These are phyloP conservation scores for Aureobasidium sp. DNA, from an alignment of 2,329 filamentous ascomycete species.

Conservation along the genomic window DNA sequence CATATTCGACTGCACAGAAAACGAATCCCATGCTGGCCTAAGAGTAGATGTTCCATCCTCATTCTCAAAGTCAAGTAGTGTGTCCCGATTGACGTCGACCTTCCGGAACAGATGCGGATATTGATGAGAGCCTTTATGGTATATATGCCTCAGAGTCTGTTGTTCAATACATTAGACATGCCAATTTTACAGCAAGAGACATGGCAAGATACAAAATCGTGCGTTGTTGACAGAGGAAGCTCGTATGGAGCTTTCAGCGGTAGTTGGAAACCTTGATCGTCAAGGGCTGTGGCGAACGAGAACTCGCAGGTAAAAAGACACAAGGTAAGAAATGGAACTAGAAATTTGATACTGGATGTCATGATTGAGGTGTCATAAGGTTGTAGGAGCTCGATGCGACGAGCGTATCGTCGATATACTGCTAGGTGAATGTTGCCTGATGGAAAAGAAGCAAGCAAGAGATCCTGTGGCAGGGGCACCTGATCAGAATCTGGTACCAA, in stretches of 20 bases:
- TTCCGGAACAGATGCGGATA: slow-evolving; percentile 70
- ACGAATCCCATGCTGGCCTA: neutral
- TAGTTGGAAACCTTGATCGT: neutral
- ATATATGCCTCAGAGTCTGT: slow-evolving; percentile 71
- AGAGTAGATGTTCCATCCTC: neutral
- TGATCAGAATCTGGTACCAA: neutral
- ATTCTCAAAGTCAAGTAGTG: neutral
- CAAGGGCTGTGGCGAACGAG: neutral
- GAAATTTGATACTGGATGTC: neutral
- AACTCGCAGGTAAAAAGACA: neutral
- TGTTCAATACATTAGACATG: neutral
- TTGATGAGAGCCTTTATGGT: slow-evolving; percentile 77
- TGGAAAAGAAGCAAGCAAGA: neutral
- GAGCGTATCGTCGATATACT: neutral
- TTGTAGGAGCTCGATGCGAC: neutral
- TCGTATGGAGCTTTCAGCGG: neutral
- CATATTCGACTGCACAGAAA: slow-evolving; percentile 55
- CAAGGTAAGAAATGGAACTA: neutral
- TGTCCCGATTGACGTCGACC: slow-evolving; percentile 49
- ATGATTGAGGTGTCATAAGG: neutral
- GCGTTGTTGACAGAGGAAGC: neutral
- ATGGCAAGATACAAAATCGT: neutral
- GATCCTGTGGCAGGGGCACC: neutral
- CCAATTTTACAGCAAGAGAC: neutral
- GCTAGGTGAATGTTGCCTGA: neutral